These are phyloP conservation scores for Penicillium sp. DNA, from an alignment of 2,329 filamentous ascomycete genomes.

Conservation along the genomic window DNA sequence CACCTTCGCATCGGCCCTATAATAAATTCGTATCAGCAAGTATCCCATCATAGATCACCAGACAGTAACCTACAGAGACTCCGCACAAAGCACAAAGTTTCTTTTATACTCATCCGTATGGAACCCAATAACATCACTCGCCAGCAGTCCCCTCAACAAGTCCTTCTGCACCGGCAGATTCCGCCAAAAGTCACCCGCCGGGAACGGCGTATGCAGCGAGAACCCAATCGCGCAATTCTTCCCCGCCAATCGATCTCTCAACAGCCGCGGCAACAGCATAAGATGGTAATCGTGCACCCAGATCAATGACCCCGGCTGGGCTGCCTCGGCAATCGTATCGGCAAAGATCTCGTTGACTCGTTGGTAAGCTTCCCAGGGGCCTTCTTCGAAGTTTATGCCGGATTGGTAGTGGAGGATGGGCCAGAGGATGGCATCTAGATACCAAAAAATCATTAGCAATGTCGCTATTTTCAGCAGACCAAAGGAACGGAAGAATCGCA, in stretches of 20 bases:
- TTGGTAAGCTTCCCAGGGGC: constrained; percentile 68
- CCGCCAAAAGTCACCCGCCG: constrained; percentile 83
- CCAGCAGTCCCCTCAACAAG: constrained; percentile 71
- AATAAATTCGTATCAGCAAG: too few species aligned
- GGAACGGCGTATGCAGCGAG: constrained; percentile 91
- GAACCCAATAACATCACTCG: constrained; percentile 85
- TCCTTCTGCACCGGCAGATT: constrained; percentile 80
- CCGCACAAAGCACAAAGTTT: too few species aligned
- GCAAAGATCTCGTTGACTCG: constrained; percentile 85
- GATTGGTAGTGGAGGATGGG: constrained; percentile 48
- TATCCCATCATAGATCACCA: too few species aligned
- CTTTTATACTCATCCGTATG: too few species aligned
- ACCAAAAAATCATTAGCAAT: too few species aligned
- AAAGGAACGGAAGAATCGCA: too few species aligned
- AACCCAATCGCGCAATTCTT: constrained; percentile 89
- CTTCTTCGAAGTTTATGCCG: constrained; percentile 6
- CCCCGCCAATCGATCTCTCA: constrained; percentile 65
- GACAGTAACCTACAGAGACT: too few species aligned
- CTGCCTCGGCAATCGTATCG: constrained; percentile 67
- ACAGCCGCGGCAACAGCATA: constrained; percentile 81
- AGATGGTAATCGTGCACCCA: constrained; percentile 97
- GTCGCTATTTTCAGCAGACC: too few species aligned
- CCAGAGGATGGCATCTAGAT: too few species aligned
- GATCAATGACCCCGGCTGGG: constrained; percentile 78
- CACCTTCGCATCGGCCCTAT: too few species aligned